Base-by-base conservation (phyloP, 768 basidiomycete species). In the Suillus decipiens region DNA sequence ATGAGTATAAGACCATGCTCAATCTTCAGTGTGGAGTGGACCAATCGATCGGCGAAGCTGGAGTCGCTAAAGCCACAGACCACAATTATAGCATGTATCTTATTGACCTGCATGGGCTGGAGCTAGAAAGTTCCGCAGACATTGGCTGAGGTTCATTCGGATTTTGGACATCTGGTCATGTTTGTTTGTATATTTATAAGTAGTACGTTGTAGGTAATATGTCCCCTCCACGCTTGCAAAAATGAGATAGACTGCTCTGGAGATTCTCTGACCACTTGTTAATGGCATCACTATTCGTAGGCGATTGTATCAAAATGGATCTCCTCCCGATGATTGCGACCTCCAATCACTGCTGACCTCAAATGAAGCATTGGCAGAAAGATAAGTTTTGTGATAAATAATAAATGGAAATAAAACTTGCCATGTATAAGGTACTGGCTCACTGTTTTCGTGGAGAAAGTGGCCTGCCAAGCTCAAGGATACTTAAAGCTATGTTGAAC, bases 1-100 rank as follows among this genome's bases (percentile, higher is more conserved):
- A 96, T 67, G 93, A 98, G 71, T 98, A 96, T 76, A 92, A 95
- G 73, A 84, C 86, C 9, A 95, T 99, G 82, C 82, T 98, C 55
- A 90, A 88, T 68, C 82, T 98, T 42, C 93, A 94, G 69, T 96
- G 95, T 71, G 92, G 92, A 17, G 86, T 95, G 41, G 87, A 93
- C 70, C 86, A 82, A 63, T 78, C 74, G n/a, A 76, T 79, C 14
- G 82, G 81, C 22, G 84, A 86, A 41, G 77, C 78, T 24, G 84
- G 78, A 22, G 79, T 74, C 22, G 75, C 81, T 41, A 84, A 82
- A 66, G 85, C 88, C 9, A 70, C 74, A 2, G 88, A 94, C 75
- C 84, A 86, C 54, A 88, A 89, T 69, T 94, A 93, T 74, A 90
- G 88, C 75, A 86, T 89, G 84, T 95, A 93, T 75, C 81, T 93